Evolutionary conservation across 2,329 filamentous ascomycete species (phyloP), one percentile per base, ranked within the genome.

Genomic region (Penicillium hordei): DNA sequence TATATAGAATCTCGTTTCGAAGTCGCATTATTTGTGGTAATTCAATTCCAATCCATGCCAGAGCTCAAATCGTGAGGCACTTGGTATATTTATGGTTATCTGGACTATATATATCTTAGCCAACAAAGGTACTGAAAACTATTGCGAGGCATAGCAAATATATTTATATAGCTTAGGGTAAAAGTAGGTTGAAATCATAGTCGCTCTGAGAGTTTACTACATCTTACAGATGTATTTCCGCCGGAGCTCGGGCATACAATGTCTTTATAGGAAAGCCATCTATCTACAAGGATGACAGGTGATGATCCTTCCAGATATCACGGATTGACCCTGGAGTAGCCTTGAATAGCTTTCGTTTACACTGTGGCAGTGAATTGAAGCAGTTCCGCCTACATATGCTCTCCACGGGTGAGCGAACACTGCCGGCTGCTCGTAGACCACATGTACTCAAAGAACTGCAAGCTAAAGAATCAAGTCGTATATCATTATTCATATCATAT

Each of bases 401-500:
- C 4, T 4, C 4, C 29, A 25, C 21, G 3, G 27, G 39, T 25
- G 21, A 19, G 21, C 17, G 13, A 33, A 23, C 6, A 55, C 25
- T 31, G 8, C n/a, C 19, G 3, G 10, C 27, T 29, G 4, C 15
- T 29, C 17, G 5, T 17, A 29, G 27, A 23, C 34, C 2, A 23
- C 6, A 17, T 23, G 31, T 29, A 21, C 7, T 3, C 3, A 13
- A 49, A 38, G 40, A 38, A 52, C 12, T 6, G 23, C 15, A 3
- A 40, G 52, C 19, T 48, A 23, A 43, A 31, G 17, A 45, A 19
- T 54, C 44, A 56, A 58, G 40, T 67, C 64, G 44, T 68, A 60
- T 66, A 62, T 70, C 69, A 65, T 70, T 59, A 70, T 55, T 69
- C 63, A 62, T 68, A 57, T 61, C 45, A 27, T 57, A 48, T 57